Conservation (phyloP, 345 rosid species). For the Acer saccharum region DNA sequence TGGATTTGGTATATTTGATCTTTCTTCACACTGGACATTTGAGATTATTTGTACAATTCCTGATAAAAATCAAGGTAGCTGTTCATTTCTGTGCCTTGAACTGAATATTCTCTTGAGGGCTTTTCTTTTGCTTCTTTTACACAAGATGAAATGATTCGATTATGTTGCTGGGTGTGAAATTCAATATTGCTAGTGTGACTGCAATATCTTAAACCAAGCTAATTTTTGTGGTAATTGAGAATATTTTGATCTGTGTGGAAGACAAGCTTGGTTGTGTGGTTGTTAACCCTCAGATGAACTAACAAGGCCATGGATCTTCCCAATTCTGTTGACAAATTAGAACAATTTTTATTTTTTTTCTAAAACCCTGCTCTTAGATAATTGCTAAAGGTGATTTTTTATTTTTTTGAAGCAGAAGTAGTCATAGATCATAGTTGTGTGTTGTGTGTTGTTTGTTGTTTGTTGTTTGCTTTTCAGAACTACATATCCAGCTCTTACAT, state of each 20-base stretch:
- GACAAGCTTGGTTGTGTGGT: conserved; percentile 13
- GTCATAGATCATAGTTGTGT: background rate
- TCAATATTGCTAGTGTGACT: background rate
- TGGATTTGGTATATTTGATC: conserved; percentile 13
- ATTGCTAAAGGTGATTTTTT: background rate
- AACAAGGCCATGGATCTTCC: background rate
- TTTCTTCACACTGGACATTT: background rate
- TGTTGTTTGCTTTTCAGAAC: background rate
- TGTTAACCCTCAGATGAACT: background rate
- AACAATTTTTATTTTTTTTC: background rate
- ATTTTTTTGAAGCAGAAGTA: background rate
- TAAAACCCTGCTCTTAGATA: background rate
- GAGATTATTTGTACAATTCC: conserved; percentile 12
- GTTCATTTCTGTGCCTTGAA: conserved; percentile 11
- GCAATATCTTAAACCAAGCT: background rate
- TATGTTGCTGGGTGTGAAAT: background rate
- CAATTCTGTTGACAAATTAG: conserved; percentile 9
- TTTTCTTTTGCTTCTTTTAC: background rate
- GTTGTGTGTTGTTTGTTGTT: background rate
- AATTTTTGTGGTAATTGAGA: conserved; percentile 14
- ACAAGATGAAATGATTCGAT: background rate
- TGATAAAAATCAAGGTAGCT: background rate
- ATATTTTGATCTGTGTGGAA: background rate
- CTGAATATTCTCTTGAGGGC: conserved; percentile 7
- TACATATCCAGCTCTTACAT: background rate